phyloP scores from a whole-genome alignment of 1,139 yeast species.

The Pichia sorboxylosa region DNA sequence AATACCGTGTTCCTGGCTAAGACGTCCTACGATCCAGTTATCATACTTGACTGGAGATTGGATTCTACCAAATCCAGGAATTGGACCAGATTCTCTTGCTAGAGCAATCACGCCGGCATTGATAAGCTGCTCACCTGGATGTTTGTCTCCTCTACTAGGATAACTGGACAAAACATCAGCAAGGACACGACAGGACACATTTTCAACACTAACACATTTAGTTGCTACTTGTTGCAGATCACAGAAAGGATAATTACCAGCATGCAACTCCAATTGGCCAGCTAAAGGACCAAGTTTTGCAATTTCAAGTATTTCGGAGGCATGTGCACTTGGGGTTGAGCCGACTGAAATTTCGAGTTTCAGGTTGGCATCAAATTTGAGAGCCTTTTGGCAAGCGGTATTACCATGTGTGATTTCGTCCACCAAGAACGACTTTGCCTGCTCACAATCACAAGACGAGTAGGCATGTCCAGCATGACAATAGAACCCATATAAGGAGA shows the following conservation, averaged over 20 bases:
- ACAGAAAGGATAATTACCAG: conserved; percentile 66
- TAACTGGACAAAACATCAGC: conserved; percentile 58
- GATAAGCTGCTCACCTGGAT: conserved; percentile 45
- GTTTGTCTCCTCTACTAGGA: conserved; percentile 34
- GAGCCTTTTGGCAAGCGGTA: conserved; percentile 37
- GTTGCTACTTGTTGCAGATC: conserved; percentile 71
- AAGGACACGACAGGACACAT: conserved; percentile 45
- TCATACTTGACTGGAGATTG: conserved; percentile 28
- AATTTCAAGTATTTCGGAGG: conserved; percentile 30
- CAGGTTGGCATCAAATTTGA: conserved; percentile 21
- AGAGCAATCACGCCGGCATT: conserved; percentile 68
- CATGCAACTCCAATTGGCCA: conserved; percentile 58
- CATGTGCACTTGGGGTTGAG: conserved; percentile 74
- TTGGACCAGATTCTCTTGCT: conserved; percentile 45
- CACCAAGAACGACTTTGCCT: conserved; percentile 37
- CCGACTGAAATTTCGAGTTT: conserved; percentile 48
- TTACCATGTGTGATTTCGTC: conserved; percentile 49
- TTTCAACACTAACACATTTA: conserved; percentile 35
- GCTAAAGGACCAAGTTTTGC: conserved; percentile 11
- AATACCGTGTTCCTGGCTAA: conserved; percentile 59
- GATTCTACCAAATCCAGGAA: conserved; percentile 39
- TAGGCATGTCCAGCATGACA: conserved; percentile 78
- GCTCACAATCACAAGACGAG: conserved; percentile 32
- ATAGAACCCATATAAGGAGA: conserved; percentile 56
- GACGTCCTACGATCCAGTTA: conserved; percentile 44